Conservation (phyloP, 2,329 filamentous ascomycete genomes). For the Arthrocladium fulminans region DNA sequence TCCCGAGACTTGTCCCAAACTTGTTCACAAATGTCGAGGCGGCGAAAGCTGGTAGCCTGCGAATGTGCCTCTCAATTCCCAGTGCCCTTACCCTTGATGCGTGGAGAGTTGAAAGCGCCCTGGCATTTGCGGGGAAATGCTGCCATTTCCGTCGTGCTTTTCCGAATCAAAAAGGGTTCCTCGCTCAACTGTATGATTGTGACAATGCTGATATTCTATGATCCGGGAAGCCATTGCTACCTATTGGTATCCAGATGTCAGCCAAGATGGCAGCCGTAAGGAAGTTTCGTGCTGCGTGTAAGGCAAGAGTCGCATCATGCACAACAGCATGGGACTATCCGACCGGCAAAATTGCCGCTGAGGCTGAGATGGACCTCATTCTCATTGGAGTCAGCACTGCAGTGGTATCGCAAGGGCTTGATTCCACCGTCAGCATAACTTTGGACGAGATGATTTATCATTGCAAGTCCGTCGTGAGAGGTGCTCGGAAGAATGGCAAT, state of each 20-base stretch:
- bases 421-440: constrained; percentile 3
- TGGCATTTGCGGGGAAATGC: too few relatives aligned
- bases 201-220: too few relatives aligned
- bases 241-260: background rate
- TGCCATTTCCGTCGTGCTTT: too few relatives aligned
- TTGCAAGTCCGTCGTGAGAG: constrained; percentile 1
- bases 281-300: background rate
- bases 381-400: background rate
- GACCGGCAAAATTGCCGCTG: background rate
- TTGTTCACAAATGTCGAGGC: too few relatives aligned
- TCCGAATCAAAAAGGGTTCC: too few relatives aligned
- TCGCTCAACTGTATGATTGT: too few relatives aligned
- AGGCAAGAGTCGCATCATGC: background rate
- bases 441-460: constrained; percentile 1
- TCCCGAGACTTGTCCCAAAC: too few relatives aligned
- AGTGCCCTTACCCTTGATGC: too few relatives aligned
- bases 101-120: too few relatives aligned
- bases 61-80: too few relatives aligned
- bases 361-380: constrained; percentile 3
- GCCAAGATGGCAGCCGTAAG: constrained; percentile 1
- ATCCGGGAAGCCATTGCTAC: too few relatives aligned
- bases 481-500: background rate
- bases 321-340: background rate
- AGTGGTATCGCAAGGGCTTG: constrained; percentile 1
- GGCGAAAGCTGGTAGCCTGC: too few relatives aligned